A percentile compares a stretch with the other conserved stretches of the same genome.
These are phyloP conservation scores for Auxenochlorella pyrenoidosa DNA, from an alignment of 139 green algal species.

Conservation along the genomic window DNA sequence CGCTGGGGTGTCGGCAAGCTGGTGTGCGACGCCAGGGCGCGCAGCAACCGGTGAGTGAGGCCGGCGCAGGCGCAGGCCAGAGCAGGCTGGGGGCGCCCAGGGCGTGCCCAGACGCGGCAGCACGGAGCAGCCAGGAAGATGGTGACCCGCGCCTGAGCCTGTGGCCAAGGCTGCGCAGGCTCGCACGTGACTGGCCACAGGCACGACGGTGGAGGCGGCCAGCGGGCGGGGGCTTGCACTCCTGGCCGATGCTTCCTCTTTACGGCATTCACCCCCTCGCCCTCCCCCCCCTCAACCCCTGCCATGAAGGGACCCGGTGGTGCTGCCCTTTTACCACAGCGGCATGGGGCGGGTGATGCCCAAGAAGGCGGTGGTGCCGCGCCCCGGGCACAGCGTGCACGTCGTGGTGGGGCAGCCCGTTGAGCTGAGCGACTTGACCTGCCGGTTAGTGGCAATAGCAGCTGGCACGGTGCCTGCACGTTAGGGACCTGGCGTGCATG, in stretches of 20 bases:
- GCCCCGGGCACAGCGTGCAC: conserved; percentile 56
- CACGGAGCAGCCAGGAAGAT: no score
- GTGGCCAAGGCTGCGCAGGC: no score
- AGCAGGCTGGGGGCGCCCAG: no score
- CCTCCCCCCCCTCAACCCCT: conserved; percentile 4
- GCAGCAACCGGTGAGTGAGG: neutral
- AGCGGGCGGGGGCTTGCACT: no score
- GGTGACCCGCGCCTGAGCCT: no score
- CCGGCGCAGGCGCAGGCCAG: neutral
- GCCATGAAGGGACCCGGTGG: conserved; percentile 72
- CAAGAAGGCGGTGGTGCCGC: conserved; percentile 51
- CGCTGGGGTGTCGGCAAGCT: conserved; percentile 84
- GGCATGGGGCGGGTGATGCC: conserved; percentile 83
- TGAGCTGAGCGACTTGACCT: conserved; percentile 72
- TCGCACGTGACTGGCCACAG: no score
- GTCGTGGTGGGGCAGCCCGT: conserved; percentile 77
- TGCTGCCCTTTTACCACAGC: conserved; percentile 89
- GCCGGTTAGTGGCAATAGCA: neutral
- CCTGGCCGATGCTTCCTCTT: no score
- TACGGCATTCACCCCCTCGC: no score
- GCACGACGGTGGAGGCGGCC: no score
- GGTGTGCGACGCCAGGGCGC: conserved; percentile 70
- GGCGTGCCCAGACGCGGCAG: no score
- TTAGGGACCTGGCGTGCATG: neutral
- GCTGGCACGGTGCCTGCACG: neutral